Base-by-base conservation (phyloP, 768 basidiomycete species). In the Xerocomellus dryophilus region DNA sequence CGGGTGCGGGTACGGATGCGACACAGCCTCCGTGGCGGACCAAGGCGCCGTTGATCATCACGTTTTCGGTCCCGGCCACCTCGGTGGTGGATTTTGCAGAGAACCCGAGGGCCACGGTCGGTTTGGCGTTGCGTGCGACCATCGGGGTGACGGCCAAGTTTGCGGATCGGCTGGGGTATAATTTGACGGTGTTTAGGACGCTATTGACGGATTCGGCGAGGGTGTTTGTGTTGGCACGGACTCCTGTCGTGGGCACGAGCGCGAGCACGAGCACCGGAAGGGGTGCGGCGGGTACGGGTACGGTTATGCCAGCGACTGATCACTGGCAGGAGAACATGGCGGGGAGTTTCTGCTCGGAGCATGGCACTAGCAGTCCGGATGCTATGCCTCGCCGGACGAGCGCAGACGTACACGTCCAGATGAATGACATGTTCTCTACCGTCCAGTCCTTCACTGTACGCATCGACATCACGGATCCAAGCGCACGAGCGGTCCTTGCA, bases 381-480 rank as follows among this genome's bases (percentile, higher is more conserved):
- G 7, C 32, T 15, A 9, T n/a, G 18, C n/a, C 42, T 40, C 31
- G 4, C 2, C 32, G 8, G 18, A 54, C 43, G 7, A 34, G 7
- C 8, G n/a, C 35, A 23, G 32, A 51, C 15, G 12, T 58, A 15
- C 53, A 41, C 12, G 49, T 66, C 31, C 41, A 58, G n/a, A 62
- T 69, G 59, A 34, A 61, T 18, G 21, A 32, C n/a, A 20, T 8
- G n/a, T 27, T 11, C 0, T 47, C 53, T 15, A 45, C 43, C 5
- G 25, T 51, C 18, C 36, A 39, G 11, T 60, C 59, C 20, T 57
- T 69, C 23, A 60, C 59, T 1, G 18, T 50, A 25, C 61, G 54
- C 17, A 43, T 68, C 20, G 45, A 66, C 25, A n/a, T 70, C 51
- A 54, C 53, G 8, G 51, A 70, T 50, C 57, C 62, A 9, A 20